Percentiles rank a stretch among this genome's conserved stretches.
These are phyloP conservation scores for Suillus variegatus DNA, from an alignment of 768 basidiomycete genomes.

Conservation along the genomic window DNA sequence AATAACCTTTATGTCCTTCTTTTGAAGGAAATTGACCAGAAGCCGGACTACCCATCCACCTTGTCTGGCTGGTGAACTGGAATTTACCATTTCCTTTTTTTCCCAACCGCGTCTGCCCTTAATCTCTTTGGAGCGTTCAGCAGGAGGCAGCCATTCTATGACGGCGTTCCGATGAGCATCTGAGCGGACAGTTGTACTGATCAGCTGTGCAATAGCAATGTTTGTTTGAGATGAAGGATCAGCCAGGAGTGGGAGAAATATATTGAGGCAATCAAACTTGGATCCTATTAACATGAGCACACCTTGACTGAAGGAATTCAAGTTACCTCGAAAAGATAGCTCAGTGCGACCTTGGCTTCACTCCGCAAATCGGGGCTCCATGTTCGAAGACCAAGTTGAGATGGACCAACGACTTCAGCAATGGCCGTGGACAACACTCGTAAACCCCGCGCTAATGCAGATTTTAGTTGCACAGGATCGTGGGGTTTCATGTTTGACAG, in stretches of 20 bases:
- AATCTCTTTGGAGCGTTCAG: slow-evolving; percentile 54
- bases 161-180: slow-evolving; percentile 50
- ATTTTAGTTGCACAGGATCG: slow-evolving; percentile 42
- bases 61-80: slow-evolving; percentile 40
- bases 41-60: slow-evolving; percentile 64
- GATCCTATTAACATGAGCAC: neutral
- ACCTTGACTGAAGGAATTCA: slow-evolving; percentile 6
- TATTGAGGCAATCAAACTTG: slow-evolving; percentile 62
- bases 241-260: slow-evolving; percentile 64
- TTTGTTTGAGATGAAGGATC: slow-evolving; percentile 43
- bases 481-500: slow-evolving; percentile 47
- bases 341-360: slow-evolving; percentile 59
- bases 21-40: slow-evolving; percentile 48
- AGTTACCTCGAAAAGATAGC: slow-evolving; percentile 59
- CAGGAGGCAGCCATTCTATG: slow-evolving; percentile 62
- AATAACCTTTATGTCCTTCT: slow-evolving; percentile 56
- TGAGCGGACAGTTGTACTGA: slow-evolving; percentile 53
- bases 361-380: slow-evolving; percentile 39
- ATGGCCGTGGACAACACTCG: slow-evolving; percentile 58
- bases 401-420: slow-evolving; percentile 70
- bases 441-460: slow-evolving; percentile 65
- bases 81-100: slow-evolving; percentile 45
- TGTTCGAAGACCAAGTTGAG: slow-evolving; percentile 58
- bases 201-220: slow-evolving; percentile 58
- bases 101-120: slow-evolving; percentile 76